phyloP scores from a whole-genome alignment of 495 filamentous ascomycete genomes.

The Sporormia fimetaria region DNA sequence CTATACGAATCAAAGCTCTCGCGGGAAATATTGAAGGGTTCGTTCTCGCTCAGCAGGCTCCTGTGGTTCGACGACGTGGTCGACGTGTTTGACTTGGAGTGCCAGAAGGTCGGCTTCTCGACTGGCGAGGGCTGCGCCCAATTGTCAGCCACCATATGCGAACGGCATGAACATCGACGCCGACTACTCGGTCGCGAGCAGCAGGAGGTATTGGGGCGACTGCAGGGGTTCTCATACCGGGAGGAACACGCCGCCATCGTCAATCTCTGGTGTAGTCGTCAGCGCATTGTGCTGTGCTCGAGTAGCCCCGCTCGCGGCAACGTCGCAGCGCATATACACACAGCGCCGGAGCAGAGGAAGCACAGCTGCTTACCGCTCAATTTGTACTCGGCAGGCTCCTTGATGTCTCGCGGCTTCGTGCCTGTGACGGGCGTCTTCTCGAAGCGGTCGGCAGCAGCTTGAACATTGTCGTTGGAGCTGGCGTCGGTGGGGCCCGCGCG shows the following conservation, averaged over 20 bases:
- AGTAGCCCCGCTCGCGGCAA: background rate
- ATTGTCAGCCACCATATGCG: too few relatives aligned
- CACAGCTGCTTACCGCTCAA: constrained; percentile 31
- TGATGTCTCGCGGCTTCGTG: constrained; percentile 28
- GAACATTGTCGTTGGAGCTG: constrained; percentile 28
- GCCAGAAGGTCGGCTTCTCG: constrained; percentile 74
- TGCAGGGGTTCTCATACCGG: constrained; percentile 53
- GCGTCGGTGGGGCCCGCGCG: constrained; percentile 22
- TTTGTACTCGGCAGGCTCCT: constrained; percentile 33
- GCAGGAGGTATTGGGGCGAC: constrained; percentile 1
- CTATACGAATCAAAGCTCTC: constrained; percentile 98
- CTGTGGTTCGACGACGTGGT: constrained; percentile 54
- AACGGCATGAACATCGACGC: background rate
- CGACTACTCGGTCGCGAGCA: constrained; percentile 2
- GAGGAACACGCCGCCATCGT: constrained; percentile 92
- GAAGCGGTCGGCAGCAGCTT: constrained; percentile 15
- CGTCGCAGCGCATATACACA: background rate
- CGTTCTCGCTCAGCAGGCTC: constrained; percentile 59
- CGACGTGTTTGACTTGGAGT: constrained; percentile 50
- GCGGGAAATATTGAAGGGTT: constrained; percentile 91
- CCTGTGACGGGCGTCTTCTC: constrained; percentile 16
- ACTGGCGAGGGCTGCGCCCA: constrained; percentile 69
- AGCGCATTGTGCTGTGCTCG: constrained; percentile 11
- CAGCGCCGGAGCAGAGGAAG: background rate
- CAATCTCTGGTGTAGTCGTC: constrained; percentile 57